Conservation (phyloP, 805 yeast genomes). For the Yarrowia sp. region DNA sequence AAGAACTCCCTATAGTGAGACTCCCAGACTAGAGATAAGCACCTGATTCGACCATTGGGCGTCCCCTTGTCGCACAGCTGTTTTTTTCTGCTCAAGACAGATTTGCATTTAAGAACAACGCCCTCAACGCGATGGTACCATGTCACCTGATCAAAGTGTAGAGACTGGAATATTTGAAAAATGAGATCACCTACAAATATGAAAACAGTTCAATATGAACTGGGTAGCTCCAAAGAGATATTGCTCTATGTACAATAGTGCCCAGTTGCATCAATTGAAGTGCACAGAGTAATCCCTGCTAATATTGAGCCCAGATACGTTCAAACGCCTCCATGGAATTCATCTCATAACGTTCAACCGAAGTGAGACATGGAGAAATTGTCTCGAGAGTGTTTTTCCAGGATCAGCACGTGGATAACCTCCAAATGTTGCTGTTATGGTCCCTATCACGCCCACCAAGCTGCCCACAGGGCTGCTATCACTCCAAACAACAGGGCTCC, state of each 20-base stretch:
- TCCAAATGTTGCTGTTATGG: neutral
- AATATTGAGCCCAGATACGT: neutral
- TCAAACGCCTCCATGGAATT: neutral
- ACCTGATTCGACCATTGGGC: neutral
- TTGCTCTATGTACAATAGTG: too few species aligned
- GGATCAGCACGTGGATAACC: neutral
- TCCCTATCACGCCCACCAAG: constrained; percentile 29
- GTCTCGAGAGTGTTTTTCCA: neutral
- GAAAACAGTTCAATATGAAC: too few species aligned
- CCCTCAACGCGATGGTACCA: neutral
- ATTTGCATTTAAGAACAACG: neutral
- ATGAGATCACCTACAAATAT: neutral
- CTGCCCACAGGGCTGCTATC: constrained; percentile 15
- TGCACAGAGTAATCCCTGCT: too few species aligned
- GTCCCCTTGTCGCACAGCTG: neutral
- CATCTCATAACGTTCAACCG: neutral
- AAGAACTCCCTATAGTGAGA: neutral
- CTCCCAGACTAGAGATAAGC: constrained; percentile 1
- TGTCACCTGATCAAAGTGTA: constrained; percentile 2
- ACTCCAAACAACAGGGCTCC: constrained; percentile 19
- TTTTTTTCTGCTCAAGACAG: neutral
- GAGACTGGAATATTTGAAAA: neutral
- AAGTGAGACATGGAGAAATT: constrained; percentile 6
- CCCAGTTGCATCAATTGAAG: neutral
- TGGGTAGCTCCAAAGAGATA: too few species aligned